Evolutionary conservation across 129 eudicot genomes (phyloP).

Genomic region (Escallonia herrerae): DNA sequence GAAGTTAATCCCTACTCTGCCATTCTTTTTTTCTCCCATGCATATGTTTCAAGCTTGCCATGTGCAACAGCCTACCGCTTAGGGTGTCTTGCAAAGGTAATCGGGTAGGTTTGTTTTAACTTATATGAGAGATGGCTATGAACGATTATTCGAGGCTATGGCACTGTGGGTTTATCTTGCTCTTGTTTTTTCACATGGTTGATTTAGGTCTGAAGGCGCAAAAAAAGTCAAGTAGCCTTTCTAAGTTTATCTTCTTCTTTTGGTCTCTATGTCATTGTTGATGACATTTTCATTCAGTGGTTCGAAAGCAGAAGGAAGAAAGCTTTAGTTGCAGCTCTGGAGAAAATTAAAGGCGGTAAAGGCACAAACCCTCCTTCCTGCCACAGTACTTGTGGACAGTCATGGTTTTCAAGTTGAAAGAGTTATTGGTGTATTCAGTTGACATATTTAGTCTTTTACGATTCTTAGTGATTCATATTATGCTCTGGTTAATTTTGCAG

Average conservation of each 20-base stretch:
- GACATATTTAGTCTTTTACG: neutral
- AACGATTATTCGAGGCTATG: neutral
- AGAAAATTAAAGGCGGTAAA: slow-evolving; percentile 78
- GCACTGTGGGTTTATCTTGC: neutral
- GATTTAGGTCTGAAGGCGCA: neutral
- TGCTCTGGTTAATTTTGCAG: slow-evolving; percentile 20
- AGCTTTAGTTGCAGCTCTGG: slow-evolving; percentile 77
- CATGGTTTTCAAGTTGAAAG: neutral
- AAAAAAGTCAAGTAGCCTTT: neutral
- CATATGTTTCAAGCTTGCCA: neutral
- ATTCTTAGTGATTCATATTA: neutral
- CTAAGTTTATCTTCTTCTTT: neutral
- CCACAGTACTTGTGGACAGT: neutral
- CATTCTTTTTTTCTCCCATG: neutral
- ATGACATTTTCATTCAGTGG: slow-evolving; percentile 23
- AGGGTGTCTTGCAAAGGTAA: neutral
- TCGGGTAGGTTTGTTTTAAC: neutral
- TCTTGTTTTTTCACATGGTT: neutral
- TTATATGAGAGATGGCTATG: neutral
- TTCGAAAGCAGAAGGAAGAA: slow-evolving; percentile 52
- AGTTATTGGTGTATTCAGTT: neutral
- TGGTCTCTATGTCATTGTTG: slow-evolving; percentile 8
- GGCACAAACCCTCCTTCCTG: neutral
- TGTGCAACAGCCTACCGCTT: neutral
- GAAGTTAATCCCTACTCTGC: too few species aligned